Base-by-base conservation (phyloP, 768 basidiomycete genomes). In the Pilatotrama ljubarskyi region DNA sequence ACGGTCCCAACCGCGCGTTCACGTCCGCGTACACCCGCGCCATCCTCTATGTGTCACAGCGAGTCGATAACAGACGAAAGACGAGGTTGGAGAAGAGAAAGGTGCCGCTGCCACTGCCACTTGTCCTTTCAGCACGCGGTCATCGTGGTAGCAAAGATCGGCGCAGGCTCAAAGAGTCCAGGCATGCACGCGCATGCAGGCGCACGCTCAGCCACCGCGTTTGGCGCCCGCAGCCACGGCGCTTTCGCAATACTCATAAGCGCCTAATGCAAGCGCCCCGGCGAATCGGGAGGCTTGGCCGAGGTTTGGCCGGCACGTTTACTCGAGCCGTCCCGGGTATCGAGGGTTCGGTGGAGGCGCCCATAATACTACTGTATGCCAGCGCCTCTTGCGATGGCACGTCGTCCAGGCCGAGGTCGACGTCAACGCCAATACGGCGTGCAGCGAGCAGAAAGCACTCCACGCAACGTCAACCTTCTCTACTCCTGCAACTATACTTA, bases 11-110 rank as follows among this genome's bases (percentile, higher is more conserved):
- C 69, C 85, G 84, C 66, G 85, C 82, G 73, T 96, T 96, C 70
- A 94, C 93, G 75, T 94, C 86, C 56, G 88, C 76, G 72, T 97
- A 96, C 47, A 95, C 88, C 68, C 91, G 87, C 65, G 91, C 85
- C 63, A 93, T 88, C 17, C 18, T 58, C 50, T 25, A 22, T 24
- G 25, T 50, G 25, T 50, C 88, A 38, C 49, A 20, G 37, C 25
- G 17, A 35, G 36, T 6, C 10, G 8, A 26, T 1, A 43, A 38
- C 0, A 13, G 47, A 35, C 36, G 26, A 22, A 18, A 24, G 54
- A 36, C 18, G 55, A 52, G 51, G 58, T 25, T 35, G 53, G 51
- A n/a, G 38, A 26, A 26, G 50, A 50, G 51, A 35, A 51, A 53
- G 48, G 29, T 63, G 47, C 41, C 44, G 47, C 38, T 55, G 48